Evolutionary conservation across 306 rosid genomes (phyloP), one percentile per base, ranked within the genome.

Genomic region (Carpinus fangiana): DNA sequence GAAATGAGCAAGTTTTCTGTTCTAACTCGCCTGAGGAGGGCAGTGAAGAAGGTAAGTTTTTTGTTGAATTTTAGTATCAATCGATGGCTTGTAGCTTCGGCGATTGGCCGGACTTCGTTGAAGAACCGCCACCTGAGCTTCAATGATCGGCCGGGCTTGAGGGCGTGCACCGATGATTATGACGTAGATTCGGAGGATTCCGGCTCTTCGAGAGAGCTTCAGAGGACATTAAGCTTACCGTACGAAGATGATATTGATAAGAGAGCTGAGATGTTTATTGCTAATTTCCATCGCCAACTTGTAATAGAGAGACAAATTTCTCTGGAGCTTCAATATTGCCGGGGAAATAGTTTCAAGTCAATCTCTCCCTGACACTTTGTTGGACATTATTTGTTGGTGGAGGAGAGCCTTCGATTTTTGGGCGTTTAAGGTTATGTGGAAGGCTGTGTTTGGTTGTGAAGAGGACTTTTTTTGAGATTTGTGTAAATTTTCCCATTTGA

Each of bases 291-390:
- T 36, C 82, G 80, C 1, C 97, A 90, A 66, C 97, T 95, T 88
- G 83, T 14, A 73, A 73, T 95, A 17, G 99, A 95, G 72, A 84
- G 98, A 23, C 99, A 95, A 70, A 78, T 91, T 21, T 92, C 96
- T 0, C 76, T 93, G 66, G 85, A 95, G 83, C 88, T 95, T 8
- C 88, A 86, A 0, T 91, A 91, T 66, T 11, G 82, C 57, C 73
- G 82, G 23, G 87, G 68, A 48, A 78, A 73, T 71, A 86, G 91
- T 82, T 90, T 73, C 62, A 68, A 83, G 26, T 41, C 66, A 50
- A 36, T 18, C 1, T 87, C 88, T 75, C 86, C 88, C 7, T 80
- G 73, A 80, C 0, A 0, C 11, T 67, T 18, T 16, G 26, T 45
- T 75, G 38, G 12, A 26, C 10, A 36, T 65, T 56, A 17, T 56